Conservation (phyloP, 202 grass and related monocot genomes). For the Cymbopogon flexuosus region DNA sequence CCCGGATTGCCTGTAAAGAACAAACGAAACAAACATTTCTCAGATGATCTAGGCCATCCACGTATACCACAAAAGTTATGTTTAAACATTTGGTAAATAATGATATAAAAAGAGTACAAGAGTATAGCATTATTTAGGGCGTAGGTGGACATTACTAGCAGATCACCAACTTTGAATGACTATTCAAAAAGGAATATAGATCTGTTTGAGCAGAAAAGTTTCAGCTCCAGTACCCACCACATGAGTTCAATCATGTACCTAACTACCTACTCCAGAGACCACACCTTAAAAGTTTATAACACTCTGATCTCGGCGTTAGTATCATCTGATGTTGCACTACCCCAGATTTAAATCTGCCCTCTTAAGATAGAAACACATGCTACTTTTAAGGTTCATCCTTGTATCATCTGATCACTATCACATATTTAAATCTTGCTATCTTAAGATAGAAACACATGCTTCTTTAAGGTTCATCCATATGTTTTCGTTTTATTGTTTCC, state of each 20-base stretch:
- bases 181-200: conserved; percentile 4
- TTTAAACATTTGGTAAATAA: not conserved
- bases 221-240: not conserved
- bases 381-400: not conserved
- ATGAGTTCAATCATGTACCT: conserved; percentile 17
- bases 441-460: not conserved
- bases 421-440: not conserved
- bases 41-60: not conserved
- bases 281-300: not conserved
- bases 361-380: not conserved
- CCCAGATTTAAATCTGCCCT: not conserved
- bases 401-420: not conserved
- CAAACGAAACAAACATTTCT: conserved; percentile 13
- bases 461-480: not conserved
- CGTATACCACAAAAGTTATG: not conserved
- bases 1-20: conserved; percentile 76
- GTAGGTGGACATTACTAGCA: not conserved
- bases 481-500: not conserved
- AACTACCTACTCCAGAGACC: not conserved
- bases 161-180: not conserved
- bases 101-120: not conserved
- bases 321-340: not conserved
- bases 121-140: not conserved
- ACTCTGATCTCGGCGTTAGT: not conserved
- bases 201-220: not conserved